Conservation (phyloP, 306 rosid species). For the Acmispon strigosus region DNA sequence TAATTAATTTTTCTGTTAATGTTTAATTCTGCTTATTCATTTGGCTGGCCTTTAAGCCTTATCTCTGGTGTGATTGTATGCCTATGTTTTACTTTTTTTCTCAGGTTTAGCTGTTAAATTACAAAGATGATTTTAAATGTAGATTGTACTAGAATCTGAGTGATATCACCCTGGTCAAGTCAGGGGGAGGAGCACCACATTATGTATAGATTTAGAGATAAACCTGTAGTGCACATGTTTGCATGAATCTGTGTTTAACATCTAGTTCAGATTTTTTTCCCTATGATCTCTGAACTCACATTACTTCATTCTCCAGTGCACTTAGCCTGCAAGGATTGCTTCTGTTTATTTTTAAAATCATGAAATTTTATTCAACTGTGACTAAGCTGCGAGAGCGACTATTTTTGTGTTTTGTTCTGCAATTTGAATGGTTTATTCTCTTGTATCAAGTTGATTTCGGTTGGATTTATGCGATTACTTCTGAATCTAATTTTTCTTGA, state of each 20-base stretch:
- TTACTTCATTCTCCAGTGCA: neutral
- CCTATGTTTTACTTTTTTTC: neutral
- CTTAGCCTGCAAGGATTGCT: neutral
- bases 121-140: neutral
- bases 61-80: neutral
- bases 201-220: neutral
- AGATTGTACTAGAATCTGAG: neutral
- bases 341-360: neutral
- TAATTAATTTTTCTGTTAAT: neutral
- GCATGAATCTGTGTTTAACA: neutral
- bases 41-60: neutral
- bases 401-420: conserved; percentile 1
- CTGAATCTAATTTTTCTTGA: neutral
- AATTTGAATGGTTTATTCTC: conserved; percentile 8
- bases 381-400: neutral
- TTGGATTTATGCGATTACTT: neutral
- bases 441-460: neutral
- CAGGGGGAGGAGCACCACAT: neutral
- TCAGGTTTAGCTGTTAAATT: neutral
- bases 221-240: neutral
- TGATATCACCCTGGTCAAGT: neutral
- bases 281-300: neutral
- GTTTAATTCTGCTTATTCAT: neutral
- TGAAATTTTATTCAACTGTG: neutral
- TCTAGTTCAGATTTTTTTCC: neutral